Conservation (phyloP, 179 eudicot species). For the Drosera spatulata region DNA sequence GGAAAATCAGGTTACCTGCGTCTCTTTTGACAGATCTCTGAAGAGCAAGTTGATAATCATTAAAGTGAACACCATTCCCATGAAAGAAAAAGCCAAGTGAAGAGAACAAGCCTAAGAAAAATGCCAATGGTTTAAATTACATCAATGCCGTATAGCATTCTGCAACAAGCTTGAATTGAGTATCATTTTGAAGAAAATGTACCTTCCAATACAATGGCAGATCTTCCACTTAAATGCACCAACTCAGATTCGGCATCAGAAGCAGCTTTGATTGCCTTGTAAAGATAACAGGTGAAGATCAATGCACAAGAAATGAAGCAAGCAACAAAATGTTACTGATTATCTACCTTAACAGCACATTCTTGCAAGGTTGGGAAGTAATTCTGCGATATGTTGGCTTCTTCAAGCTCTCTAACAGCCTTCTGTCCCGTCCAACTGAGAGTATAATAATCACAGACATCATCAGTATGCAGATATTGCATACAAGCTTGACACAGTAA, state of each 20-base stretch:
- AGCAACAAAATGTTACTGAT: not conserved
- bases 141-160: not conserved
- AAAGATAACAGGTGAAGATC: conserved; percentile 3
- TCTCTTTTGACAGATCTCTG: conserved; percentile 42
- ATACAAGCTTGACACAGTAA: not conserved
- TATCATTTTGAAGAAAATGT: conserved; percentile 8
- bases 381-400: conserved; percentile 69
- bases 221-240: conserved; percentile 66
- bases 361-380: conserved; percentile 69
- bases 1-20: conserved; percentile 37
- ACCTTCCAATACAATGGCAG: conserved; percentile 71
- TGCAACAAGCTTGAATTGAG: conserved; percentile 2
- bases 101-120: conserved; percentile 60
- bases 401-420: conserved; percentile 81
- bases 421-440: conserved; percentile 89
- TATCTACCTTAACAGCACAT: conserved; percentile 68
- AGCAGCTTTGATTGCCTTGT: conserved; percentile 78
- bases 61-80: conserved; percentile 43
- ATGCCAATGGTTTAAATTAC: conserved; percentile 6
- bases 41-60: conserved; percentile 73
- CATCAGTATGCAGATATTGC: not conserved
- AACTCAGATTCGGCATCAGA: conserved; percentile 58
- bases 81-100: conserved; percentile 70
- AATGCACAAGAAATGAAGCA: conserved; percentile 3
- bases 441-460: not conserved